These are phyloP conservation scores for Solanum corneliomulleri DNA, from an alignment of 257 asterid species.

Conservation along the genomic window DNA sequence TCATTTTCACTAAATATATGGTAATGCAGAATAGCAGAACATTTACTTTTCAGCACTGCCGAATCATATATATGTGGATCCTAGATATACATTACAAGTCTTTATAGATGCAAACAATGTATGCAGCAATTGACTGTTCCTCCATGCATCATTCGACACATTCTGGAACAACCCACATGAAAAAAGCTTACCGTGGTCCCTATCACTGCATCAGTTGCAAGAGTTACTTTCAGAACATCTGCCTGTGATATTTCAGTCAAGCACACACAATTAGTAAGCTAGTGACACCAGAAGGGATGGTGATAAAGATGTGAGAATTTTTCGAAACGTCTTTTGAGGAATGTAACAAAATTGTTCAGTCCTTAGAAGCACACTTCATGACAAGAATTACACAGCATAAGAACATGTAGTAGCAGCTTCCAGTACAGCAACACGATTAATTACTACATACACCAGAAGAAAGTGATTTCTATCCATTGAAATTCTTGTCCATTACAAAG, in stretches of 20 bases:
- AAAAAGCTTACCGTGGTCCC: conserved; percentile 56
- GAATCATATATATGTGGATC: neutral
- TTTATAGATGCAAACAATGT: neutral
- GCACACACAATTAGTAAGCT: neutral
- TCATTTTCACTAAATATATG: neutral
- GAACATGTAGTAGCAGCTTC: neutral
- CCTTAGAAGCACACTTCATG: neutral
- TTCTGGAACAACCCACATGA: neutral
- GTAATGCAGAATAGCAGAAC: neutral
- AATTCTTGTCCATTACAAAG: neutral
- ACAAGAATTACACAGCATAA: neutral
- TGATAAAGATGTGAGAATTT: neutral
- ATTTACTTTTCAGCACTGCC: neutral
- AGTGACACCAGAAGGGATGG: neutral
- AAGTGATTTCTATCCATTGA: neutral
- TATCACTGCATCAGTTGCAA: conserved; percentile 84
- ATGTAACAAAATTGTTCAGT: neutral
- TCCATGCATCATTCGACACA: neutral
- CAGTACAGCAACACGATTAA: neutral
- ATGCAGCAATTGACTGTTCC: neutral
- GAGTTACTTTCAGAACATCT: conserved; percentile 90
- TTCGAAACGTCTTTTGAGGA: neutral
- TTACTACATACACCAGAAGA: neutral
- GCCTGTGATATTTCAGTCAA: conserved; percentile 22
- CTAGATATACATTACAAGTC: neutral